Conservation (phyloP, 108 stramenopile species). For the Nitzschia putrida region DNA sequence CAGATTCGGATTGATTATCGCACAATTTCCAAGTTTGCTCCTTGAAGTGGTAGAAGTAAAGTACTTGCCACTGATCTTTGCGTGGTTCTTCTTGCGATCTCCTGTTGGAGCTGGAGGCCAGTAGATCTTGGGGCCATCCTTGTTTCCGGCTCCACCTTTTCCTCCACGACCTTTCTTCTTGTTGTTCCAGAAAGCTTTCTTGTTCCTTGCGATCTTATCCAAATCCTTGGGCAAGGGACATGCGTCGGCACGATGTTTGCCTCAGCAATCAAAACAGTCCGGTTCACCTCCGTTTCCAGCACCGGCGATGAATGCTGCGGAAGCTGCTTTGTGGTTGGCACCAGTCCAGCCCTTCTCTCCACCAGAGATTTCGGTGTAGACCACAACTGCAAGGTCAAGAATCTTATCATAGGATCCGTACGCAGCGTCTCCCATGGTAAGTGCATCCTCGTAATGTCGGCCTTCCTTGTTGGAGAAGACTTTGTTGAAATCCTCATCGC, state of each 20-base stretch:
- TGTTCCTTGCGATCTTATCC: background rate
- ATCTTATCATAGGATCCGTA: slow-evolving; percentile 5
- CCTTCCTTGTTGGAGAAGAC: background rate
- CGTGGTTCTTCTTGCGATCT: background rate
- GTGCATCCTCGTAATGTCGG: background rate
- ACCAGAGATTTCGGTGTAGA: background rate
- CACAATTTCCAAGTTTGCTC: background rate
- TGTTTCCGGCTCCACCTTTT: background rate
- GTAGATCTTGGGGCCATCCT: too few species aligned
- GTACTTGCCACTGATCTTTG: background rate
- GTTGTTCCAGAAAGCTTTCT: slow-evolving; percentile 7
- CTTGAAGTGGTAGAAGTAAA: slow-evolving; percentile 5
- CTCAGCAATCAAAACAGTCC: slow-evolving; percentile 8
- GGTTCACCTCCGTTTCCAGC: too few species aligned
- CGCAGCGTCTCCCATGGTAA: slow-evolving; percentile 3
- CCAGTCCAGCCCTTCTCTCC: slow-evolving; percentile 6
- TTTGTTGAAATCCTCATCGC: slow-evolving; percentile 1
- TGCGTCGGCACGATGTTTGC: background rate
- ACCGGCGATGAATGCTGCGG: background rate
- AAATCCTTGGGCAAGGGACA: slow-evolving; percentile 6
- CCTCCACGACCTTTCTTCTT: background rate
- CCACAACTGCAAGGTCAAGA: slow-evolving; percentile 1
- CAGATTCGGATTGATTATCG: slow-evolving; percentile 1
- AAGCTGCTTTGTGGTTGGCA: slow-evolving; percentile 3
- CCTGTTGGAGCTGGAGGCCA: background rate